Conservation (phyloP, 805 yeast genomes). For the Wickerhamiella parazyma region DNA sequence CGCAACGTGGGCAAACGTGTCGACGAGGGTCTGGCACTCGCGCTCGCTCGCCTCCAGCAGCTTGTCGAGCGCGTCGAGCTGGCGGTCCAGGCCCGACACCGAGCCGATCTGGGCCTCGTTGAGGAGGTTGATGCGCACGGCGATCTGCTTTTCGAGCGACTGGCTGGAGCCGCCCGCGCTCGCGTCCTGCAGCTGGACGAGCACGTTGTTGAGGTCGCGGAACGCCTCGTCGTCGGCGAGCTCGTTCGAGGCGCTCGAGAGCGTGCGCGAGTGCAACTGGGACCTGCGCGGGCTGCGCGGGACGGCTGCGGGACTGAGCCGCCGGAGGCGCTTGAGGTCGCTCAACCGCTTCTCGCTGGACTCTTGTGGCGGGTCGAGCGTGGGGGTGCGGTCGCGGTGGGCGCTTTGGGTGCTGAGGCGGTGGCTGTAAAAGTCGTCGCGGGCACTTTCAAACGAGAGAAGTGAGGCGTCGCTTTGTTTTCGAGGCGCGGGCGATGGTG, state of each 20-base stretch:
- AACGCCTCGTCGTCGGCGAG: slow-evolving; percentile 14
- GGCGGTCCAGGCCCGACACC: slow-evolving; percentile 37
- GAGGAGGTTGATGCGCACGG: slow-evolving; percentile 43
- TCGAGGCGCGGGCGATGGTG: not conserved
- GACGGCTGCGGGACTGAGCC: not conserved
- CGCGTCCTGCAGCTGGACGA: slow-evolving; percentile 70
- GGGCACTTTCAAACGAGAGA: slow-evolving; percentile 1
- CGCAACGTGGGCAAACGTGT: slow-evolving; percentile 40
- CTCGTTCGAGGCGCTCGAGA: not conserved
- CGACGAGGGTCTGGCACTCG: slow-evolving; percentile 45
- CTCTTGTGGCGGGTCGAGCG: not conserved
- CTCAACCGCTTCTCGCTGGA: no score
- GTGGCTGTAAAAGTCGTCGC: not conserved
- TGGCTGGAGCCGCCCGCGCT: slow-evolving; percentile 47
- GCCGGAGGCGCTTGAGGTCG: not conserved
- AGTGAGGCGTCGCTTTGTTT: slow-evolving; percentile 3
- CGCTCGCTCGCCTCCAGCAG: slow-evolving; percentile 32
- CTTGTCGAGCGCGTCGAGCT: slow-evolving; percentile 31
- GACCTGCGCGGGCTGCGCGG: not conserved
- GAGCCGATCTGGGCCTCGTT: slow-evolving; percentile 50
- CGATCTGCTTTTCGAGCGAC: slow-evolving; percentile 42
- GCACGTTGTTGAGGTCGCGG: slow-evolving; percentile 41
- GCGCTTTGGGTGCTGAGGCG: no score
- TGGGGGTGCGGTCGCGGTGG: not conserved
- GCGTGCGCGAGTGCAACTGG: not conserved